Evolutionary conservation across 805 yeast species (phyloP).

Genomic region (Wilhelminamyces savonicus): DNA sequence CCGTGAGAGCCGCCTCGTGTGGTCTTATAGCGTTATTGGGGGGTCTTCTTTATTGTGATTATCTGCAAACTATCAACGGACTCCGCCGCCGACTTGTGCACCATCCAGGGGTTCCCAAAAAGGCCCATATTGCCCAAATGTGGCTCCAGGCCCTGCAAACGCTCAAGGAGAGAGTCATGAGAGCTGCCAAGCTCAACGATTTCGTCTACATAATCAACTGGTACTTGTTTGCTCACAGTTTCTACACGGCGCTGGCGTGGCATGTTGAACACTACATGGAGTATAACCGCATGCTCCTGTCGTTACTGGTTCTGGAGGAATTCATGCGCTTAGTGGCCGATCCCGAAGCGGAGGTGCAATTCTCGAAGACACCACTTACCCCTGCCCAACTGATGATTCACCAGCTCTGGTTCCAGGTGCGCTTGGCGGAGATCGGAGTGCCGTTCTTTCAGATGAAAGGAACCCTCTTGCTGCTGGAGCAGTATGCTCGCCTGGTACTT

Average conservation of each 20-base stretch:
- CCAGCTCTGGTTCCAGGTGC: conserved; percentile 20
- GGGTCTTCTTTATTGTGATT: no score
- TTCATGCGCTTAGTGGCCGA: conserved; percentile 13
- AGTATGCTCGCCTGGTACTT: no score
- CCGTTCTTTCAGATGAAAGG: conserved; percentile 24
- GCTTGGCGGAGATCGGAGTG: conserved; percentile 19
- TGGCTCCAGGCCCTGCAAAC: conserved; percentile 9
- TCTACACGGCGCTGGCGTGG: no score
- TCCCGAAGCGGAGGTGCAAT: conserved; percentile 5
- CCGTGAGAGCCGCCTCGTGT: no score
- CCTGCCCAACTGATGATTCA: conserved; percentile 6
- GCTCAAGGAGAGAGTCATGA: conserved; percentile 9
- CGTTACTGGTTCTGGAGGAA: conserved; percentile 11
- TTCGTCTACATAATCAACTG: conserved; percentile 17
- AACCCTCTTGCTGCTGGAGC: conserved; percentile 16
- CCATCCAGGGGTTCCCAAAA: no score
- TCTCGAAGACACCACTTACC: conserved; percentile 1
- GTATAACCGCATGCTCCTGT: conserved; percentile 17
- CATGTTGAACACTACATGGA: no score
- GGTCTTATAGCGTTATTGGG: no score
- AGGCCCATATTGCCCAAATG: no score
- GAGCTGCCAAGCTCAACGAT: conserved; percentile 16
- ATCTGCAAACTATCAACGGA: no score
- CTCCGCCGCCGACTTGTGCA: no score
- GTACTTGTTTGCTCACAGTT: conserved; percentile 17